Evolutionary conservation across 73 alveolate species (phyloP), one percentile per base, ranked within the genome.

Genomic region (Paramecium biaurelia): DNA sequence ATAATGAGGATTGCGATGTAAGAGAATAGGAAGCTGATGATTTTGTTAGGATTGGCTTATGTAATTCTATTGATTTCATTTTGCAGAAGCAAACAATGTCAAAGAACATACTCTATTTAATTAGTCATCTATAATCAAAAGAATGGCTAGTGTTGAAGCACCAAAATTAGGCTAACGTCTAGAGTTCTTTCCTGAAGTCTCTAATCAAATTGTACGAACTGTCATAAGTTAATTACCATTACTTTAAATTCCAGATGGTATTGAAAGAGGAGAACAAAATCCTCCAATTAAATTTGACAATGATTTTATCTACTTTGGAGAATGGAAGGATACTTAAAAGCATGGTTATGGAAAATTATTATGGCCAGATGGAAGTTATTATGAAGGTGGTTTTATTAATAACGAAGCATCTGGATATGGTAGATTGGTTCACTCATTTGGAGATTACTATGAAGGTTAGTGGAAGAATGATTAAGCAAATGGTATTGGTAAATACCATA

Each of bases 291-390:
- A 43, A 24, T 79, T 79, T 24, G 93, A 95, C 1, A 96, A 95
- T 95, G 98, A 96, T 38, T 86, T 94, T 76, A 84, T 76, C 14
- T 95, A 95, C 86, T 82, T 30, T 20, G 98, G 98, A 68, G 93
- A 93, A 76, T 95, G 98, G 98, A 93, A 96, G 92, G 96, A 95
- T 94, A 96, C 92, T 85, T 93, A 96, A 84, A 97, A 95, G 97
- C 93, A 97, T 70, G 99, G 99, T 21, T 89, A 93, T 59, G 99
- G 99, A 45, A 96, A 95, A 89, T 94, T 95, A 92, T 58, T 76
- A 72, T 97, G 99, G 99, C 95, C 94, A 43, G 99, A 97, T 63
- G 99, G 99, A 20, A 96, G 98, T 63, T 89, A 93, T 93, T 97
- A 97, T 70, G 96, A 93, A 74, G 99, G 99, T 7, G 95, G 43